Conservation (phyloP, 169 alveolate species). For the Eimeria mitis region DNA sequence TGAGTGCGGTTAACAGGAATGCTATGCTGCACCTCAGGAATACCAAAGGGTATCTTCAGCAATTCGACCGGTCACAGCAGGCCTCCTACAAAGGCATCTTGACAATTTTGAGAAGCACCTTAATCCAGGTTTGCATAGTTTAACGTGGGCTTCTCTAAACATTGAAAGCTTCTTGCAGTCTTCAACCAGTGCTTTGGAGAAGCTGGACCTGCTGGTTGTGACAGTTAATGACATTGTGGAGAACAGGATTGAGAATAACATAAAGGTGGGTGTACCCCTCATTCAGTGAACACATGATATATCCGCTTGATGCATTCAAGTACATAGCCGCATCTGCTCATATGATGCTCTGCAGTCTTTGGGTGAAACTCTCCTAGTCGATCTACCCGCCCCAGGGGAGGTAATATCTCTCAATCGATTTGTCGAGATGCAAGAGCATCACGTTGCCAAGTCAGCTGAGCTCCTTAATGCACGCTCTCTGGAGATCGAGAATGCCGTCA, state of each 20-base stretch:
- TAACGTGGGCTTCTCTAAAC: slow-evolving; percentile 97
- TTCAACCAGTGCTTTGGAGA: slow-evolving; percentile 92
- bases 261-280: slow-evolving; percentile 86
- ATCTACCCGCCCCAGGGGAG: slow-evolving; percentile 93
- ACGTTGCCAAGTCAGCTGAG: slow-evolving; percentile 91
- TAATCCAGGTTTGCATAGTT: slow-evolving; percentile 94
- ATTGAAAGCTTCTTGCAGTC: slow-evolving; percentile 94
- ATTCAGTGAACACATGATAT: not conserved
- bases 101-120: slow-evolving; percentile 93
- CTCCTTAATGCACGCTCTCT: slow-evolving; percentile 91
- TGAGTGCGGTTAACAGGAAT: not conserved
- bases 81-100: slow-evolving; percentile 94
- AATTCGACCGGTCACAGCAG: slow-evolving; percentile 93
- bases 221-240: slow-evolving; percentile 97
- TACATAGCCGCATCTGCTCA: not conserved
- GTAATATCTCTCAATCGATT: slow-evolving; percentile 93
- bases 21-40: slow-evolving; percentile 89
- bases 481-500: slow-evolving; percentile 96
- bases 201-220: slow-evolving; percentile 95
- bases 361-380: slow-evolving; percentile 91
- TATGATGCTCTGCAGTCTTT: slow-evolving; percentile 70
- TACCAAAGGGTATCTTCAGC: slow-evolving; percentile 95
- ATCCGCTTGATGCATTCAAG: not conserved
- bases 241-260: slow-evolving; percentile 96
- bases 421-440: slow-evolving; percentile 93